These are phyloP conservation scores for Asterochloris sp. DNA, from an alignment of 139 green algal genomes.

Conservation along the genomic window DNA sequence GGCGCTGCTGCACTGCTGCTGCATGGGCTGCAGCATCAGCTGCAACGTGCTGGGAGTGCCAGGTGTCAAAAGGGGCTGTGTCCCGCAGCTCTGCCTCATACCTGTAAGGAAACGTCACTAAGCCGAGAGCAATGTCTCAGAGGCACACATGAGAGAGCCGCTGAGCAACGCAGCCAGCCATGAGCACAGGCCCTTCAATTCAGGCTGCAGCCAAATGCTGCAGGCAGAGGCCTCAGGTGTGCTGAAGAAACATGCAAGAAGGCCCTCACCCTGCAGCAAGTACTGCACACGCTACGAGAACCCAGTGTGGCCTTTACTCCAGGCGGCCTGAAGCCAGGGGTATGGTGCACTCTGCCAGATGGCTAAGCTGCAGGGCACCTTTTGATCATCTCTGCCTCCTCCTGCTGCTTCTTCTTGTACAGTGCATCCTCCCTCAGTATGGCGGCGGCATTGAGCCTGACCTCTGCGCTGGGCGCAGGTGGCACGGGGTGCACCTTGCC, in stretches of 20 bases:
- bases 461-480: slow-evolving; percentile 34
- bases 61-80: slow-evolving; percentile 46
- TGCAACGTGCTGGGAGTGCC: slow-evolving; percentile 38
- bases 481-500: slow-evolving; percentile 36
- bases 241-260: too few species aligned
- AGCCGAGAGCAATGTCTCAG: too few species aligned
- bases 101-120: background rate
- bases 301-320: too few species aligned
- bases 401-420: slow-evolving; percentile 64
- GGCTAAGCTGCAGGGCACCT: background rate
- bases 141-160: too few species aligned
- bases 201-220: too few species aligned
- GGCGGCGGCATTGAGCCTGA: slow-evolving; percentile 63
- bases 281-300: too few species aligned
- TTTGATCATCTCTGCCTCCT: slow-evolving; percentile 59
- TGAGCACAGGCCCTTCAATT: too few species aligned
- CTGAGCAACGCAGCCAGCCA: too few species aligned
- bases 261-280: too few species aligned
- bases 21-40: slow-evolving; percentile 43
- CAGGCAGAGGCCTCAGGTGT: too few species aligned
- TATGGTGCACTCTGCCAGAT: background rate
- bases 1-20: slow-evolving; percentile 42
- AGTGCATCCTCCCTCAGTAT: slow-evolving; percentile 77
- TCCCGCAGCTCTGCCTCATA: slow-evolving; percentile 73
- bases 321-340: background rate